Evolutionary conservation across 139 green algal genomes (phyloP), one percentile per base, ranked within the genome.

Genomic region (Chlorella sorokiniana): DNA sequence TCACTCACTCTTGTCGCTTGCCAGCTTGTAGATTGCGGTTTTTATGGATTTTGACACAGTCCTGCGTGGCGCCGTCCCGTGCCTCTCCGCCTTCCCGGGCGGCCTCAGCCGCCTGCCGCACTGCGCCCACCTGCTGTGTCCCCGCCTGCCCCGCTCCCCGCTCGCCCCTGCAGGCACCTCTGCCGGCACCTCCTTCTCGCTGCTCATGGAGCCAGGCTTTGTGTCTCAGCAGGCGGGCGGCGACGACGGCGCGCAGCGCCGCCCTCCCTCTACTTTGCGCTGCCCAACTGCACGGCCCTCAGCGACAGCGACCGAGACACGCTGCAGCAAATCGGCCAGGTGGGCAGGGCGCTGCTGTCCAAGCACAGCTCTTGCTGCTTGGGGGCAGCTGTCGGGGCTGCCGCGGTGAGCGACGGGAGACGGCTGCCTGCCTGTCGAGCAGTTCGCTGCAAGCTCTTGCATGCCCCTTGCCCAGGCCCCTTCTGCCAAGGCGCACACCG

Each of bases 181-280:
- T 20, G 74, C 83, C 27, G 33, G 42, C 45, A 81, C 85, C 25
- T 74, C 79, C n/a, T 63, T 84, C 44, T 87, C 76, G 0, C 78
- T 90, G 9, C 67, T 93, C 18, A 81, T 93, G 40, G 89, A 93
- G 72, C 89, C 89, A 5, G 86, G 86, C 40, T 90, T 93, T 37
- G 77, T 93, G 7, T 27, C 59, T 3, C 64, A 78, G 23, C 56
- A 44, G 42, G 16, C 41, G 23, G 27, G 44, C 31, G 69, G n/a
- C 44, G 35, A 20, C 81, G 8, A 48, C 35, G n/a, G 54, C 80
- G 20, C 63, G 64, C 83, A 31, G 76, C 40, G 1, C 73, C 42
- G 25, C 38, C 72, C 27, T 83, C 88, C 31, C 80, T 93, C 33
- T 93, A 93, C 75, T 85, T 88, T 78, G 37, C 83, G 3, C 79